phyloP scores from a whole-genome alignment of 768 basidiomycete genomes.

The Leccinum variicolor region DNA sequence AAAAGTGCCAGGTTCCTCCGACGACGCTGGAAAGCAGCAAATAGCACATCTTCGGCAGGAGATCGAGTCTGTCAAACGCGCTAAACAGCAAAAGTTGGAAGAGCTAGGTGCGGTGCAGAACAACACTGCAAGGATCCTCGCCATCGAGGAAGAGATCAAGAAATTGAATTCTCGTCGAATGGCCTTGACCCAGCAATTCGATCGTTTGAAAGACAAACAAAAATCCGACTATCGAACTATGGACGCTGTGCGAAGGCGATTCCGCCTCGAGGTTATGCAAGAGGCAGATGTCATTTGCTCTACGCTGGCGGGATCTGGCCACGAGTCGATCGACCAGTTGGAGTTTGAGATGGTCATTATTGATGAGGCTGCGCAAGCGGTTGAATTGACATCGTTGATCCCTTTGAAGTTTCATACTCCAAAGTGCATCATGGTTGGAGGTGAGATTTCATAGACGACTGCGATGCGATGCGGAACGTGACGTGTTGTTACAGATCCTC shows the following conservation, averaged over 20 bases:
- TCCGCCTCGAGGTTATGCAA: slow-evolving; percentile 69
- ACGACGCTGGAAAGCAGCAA: slow-evolving; percentile 55
- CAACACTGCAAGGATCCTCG: slow-evolving; percentile 48
- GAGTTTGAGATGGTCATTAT: slow-evolving; percentile 97
- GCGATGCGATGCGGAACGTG: not conserved
- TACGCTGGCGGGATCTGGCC: slow-evolving; percentile 91
- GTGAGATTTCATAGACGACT: slow-evolving; percentile 31
- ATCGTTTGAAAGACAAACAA: slow-evolving; percentile 78
- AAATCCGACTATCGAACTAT: slow-evolving; percentile 77
- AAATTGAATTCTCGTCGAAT: slow-evolving; percentile 63
- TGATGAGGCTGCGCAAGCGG: slow-evolving; percentile 96
- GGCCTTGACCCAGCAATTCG: slow-evolving; percentile 62
- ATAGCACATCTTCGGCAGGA: slow-evolving; percentile 60
- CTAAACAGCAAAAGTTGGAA: slow-evolving; percentile 54
- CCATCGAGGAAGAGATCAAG: slow-evolving; percentile 71
- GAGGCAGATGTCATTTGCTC: slow-evolving; percentile 93
- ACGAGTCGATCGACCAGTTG: slow-evolving; percentile 76
- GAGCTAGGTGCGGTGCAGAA: slow-evolving; percentile 58
- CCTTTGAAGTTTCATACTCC: slow-evolving; percentile 85
- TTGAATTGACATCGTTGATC: slow-evolving; percentile 92
- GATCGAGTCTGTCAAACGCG: slow-evolving; percentile 63
- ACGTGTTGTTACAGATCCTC: slow-evolving; percentile 52
- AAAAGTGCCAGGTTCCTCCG: slow-evolving; percentile 36
- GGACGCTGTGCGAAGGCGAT: slow-evolving; percentile 75
- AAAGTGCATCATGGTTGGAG: slow-evolving; percentile 92